Base-by-base conservation (phyloP, 306 rosid species). In the Rosa lucieae region DNA sequence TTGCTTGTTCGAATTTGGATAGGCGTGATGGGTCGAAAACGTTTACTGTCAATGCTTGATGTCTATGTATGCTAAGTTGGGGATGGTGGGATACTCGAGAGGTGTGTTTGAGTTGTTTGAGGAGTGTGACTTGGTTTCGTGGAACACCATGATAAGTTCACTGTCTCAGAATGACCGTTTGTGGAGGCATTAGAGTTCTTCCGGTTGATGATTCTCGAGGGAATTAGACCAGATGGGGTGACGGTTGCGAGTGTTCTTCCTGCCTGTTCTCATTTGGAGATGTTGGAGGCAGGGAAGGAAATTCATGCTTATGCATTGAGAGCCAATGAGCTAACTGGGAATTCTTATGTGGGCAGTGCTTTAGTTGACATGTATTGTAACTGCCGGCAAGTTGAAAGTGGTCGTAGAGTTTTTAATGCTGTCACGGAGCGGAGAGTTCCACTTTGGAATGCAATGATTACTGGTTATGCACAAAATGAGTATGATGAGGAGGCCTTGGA, bases 281-380 rank as follows among this genome's bases (percentile, higher is more conserved):
- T 86, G 89, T 79, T 93, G 80, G 78, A 82, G 55, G 55, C 69
- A 53, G 97, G 98, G 73, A 88, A 70, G 83, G 91, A 91, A 74
- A 82, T 93, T 17, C 98, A 93, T 86, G 89, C 83, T 6, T 89
- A 88, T 87, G 92, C 87, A 10, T 66, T 91, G 78, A 86, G 82
- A 80, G 87, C 79, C 26, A 78, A 55, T 17, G 86, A 81, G 76
- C 83, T 91, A 79, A 70, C 83, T 56, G 89, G 79, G 68, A 93
- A 93, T 77, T 87, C 92, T 12, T 91, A 86, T 78, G 92, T 91
- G 83, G 90, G 90, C 3, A 88, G 91, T 77, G 98, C 97, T 70
- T 86, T 93, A 81, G 89, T 88, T 86, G 97, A 93, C 86, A 91
- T 93, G 98, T 93, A 93, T 77, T 89, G 97, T 78, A 93, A 93